Conservation (phyloP, 2,329 filamentous ascomycete species). For the Neurospora sp. region DNA sequence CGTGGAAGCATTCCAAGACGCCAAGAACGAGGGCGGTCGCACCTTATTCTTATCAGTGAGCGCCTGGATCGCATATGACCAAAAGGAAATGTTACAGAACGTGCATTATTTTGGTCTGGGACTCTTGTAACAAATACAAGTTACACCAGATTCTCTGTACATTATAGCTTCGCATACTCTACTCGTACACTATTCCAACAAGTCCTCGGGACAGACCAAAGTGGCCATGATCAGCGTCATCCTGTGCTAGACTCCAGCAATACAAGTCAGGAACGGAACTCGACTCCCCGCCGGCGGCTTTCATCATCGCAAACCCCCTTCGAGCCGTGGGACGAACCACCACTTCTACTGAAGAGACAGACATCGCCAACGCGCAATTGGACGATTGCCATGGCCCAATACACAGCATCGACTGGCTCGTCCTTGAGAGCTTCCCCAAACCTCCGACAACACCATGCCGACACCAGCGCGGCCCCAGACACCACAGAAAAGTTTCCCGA, state of each 20-base stretch:
- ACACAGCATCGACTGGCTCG: slow-evolving; percentile 25
- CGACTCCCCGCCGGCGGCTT: background rate
- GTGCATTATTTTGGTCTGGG: background rate
- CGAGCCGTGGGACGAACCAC: background rate
- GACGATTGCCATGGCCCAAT: slow-evolving; percentile 25
- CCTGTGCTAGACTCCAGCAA: background rate
- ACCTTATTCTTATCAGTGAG: background rate
- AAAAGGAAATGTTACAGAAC: background rate
- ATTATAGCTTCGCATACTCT: background rate
- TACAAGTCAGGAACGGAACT: background rate
- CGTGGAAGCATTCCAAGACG: background rate
- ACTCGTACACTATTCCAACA: background rate
- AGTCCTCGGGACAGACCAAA: background rate
- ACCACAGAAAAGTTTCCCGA: slow-evolving; percentile 51
- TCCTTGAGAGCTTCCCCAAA: slow-evolving; percentile 26
- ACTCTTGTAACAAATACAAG: background rate
- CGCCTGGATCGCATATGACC: background rate
- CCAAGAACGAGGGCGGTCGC: background rate
- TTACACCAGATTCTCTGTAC: background rate
- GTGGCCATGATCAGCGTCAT: background rate
- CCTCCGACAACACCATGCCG: slow-evolving; percentile 18
- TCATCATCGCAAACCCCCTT: background rate
- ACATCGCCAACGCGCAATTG: background rate
- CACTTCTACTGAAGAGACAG: background rate
- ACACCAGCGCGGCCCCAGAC: slow-evolving; percentile 15